Evolutionary conservation across 2,329 filamentous ascomycete genomes (phyloP).

Genomic region (Exophiala viscosa): DNA sequence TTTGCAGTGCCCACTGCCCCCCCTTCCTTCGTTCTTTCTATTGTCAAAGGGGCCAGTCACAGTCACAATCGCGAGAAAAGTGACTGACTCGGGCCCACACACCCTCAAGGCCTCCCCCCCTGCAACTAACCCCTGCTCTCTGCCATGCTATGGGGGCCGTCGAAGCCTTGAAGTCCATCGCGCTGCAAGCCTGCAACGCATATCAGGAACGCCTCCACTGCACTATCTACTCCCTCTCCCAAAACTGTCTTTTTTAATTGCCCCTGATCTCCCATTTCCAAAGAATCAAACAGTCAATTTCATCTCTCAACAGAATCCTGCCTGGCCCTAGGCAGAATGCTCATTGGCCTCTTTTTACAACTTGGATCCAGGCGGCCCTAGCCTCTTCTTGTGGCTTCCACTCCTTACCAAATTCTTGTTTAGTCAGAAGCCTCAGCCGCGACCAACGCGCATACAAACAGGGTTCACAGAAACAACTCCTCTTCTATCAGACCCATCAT

Average conservation of each 20-base stretch:
- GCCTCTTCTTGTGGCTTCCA: constrained; percentile 19
- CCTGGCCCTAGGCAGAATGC: not conserved
- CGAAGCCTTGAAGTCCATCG: constrained; percentile 8
- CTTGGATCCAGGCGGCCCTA: constrained; percentile 14
- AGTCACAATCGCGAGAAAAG: too few species aligned
- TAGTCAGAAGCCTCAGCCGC: constrained; percentile 16
- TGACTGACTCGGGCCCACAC: constrained; percentile 1
- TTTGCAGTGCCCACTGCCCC: too few species aligned
- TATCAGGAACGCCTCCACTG: constrained; percentile 10
- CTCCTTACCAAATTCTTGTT: constrained; percentile 10
- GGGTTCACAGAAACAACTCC: constrained; percentile 11
- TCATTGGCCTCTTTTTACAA: constrained; percentile 14
- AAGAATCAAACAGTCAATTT: constrained; percentile 15
- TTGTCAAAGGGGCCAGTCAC: too few species aligned
- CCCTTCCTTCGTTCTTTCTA: too few species aligned
- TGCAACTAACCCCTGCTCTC: too few species aligned
- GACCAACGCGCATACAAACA: constrained; percentile 15
- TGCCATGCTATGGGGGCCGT: not conserved
- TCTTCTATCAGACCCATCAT: constrained; percentile 12
- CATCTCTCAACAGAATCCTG: constrained; percentile 15
- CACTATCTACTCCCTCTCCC: constrained; percentile 2
- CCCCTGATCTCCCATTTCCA: constrained; percentile 18
- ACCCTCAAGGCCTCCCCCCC: constrained; percentile 1
- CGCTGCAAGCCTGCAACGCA: constrained; percentile 12
- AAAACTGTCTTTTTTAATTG: constrained; percentile 18